Evolutionary conservation across 768 basidiomycete species (phyloP).

Genomic region (Baorangia bicolor): DNA sequence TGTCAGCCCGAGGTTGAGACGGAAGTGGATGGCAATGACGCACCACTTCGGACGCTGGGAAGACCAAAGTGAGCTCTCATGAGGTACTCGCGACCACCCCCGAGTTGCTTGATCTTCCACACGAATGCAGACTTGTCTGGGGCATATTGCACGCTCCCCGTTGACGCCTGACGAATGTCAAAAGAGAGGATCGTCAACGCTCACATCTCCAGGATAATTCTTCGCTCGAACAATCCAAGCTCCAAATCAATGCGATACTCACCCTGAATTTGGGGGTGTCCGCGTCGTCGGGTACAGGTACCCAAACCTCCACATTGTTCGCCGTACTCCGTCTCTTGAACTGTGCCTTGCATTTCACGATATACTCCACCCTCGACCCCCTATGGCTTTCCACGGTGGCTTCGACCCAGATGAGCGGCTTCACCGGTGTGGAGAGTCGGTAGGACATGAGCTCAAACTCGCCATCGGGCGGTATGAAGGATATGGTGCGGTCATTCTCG

Average conservation of each 20-base stretch:
- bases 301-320: slow-evolving; percentile 98
- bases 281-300: slow-evolving; percentile 98
- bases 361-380: slow-evolving; percentile 92
- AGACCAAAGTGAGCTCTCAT: slow-evolving; percentile 99
- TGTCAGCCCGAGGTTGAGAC: neutral
- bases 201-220: neutral
- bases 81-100: slow-evolving; percentile 92
- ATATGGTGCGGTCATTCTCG: slow-evolving; percentile 98
- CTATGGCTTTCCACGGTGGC: slow-evolving; percentile 93
- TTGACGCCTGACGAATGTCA: slow-evolving; percentile 65
- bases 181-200: neutral
- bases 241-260: slow-evolving; percentile 1
- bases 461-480: slow-evolving; percentile 98
- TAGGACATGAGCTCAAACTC: slow-evolving; percentile 99
- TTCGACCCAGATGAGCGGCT: slow-evolving; percentile 93
- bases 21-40: slow-evolving; percentile 27
- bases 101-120: slow-evolving; percentile 99
- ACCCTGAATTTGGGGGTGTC: slow-evolving; percentile 97
- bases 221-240: neutral
- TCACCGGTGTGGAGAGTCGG: slow-evolving; percentile 93
- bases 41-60: slow-evolving; percentile 89
- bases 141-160: slow-evolving; percentile 93
- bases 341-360: slow-evolving; percentile 94
- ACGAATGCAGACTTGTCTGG: slow-evolving; percentile 98
- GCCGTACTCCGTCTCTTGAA: slow-evolving; percentile 96